Base-by-base conservation (phyloP, 2,329 filamentous ascomycete genomes). In the Sporothrix mexicana region DNA sequence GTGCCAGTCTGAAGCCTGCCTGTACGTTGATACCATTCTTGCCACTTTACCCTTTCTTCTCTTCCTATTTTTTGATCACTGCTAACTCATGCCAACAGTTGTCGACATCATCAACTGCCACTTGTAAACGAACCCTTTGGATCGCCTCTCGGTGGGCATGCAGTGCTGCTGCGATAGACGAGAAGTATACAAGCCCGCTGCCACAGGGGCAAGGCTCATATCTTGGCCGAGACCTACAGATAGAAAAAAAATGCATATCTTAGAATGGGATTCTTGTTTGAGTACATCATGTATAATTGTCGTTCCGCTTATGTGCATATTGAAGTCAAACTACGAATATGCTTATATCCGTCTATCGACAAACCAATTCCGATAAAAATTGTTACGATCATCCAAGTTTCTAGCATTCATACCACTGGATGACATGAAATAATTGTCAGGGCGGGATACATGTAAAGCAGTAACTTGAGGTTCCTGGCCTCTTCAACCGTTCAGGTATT, bases 1-100 rank as follows among this genome's bases (percentile, higher is more conserved):
- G 95, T 84, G 95, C 95, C 81, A 96, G 93, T 83, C 90, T 98
- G 86, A 98, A 98, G 91, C 95, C 95, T 81, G 95, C 93, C 77
- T 98, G 92, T 94, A 85, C 88, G 92, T 87, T 61, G n/a, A 66
- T 6, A 4, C n/a, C 20, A 20, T 23, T 5, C 61, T 13, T 36
- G 15, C n/a, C 3, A 61, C 25, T 17, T 13, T 17, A 53, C 8
- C n/a, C 1, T 36, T 12, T n/a, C 10, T 25, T n/a, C 45, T 17
- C 53, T 55, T 7, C 2, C 45, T 25, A 6, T 23, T 36, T 23
- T 41, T 1, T 36, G 25, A 12, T 36, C n/a, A 20, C 30, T 41
- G 9, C 74, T 74, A 71, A 75, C 73, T 4, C 7, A 0, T 9
- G 25, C 53, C 47, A 87, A 15, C 47, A 88, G 86, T 89, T 77